phyloP scores from a whole-genome alignment of 371 early-diverging fungal genomes.

The Amoeboaphelidium protococcarum region DNA sequence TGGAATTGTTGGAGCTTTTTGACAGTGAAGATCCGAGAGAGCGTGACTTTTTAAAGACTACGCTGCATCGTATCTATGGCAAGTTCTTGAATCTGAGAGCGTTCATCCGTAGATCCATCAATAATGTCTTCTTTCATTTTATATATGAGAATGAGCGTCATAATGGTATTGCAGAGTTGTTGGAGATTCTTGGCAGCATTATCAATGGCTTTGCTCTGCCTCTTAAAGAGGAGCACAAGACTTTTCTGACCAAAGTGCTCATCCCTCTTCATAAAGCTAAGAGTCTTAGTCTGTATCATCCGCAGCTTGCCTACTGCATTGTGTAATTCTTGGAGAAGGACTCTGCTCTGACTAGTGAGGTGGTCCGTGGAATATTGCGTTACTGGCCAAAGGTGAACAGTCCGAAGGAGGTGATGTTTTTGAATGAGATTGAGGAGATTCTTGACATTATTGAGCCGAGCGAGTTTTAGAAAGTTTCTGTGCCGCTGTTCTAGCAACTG shows the following conservation, averaged over 20 bases:
- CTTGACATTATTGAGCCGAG: constrained; percentile 64
- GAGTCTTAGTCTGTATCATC: constrained; percentile 62
- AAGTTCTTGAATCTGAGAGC: constrained; percentile 82
- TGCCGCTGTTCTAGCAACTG: constrained; percentile 65
- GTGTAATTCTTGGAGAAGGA: constrained; percentile 95
- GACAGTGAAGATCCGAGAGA: constrained; percentile 93
- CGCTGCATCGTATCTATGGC: constrained; percentile 84
- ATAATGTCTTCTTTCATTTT: constrained; percentile 85
- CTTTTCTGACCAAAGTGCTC: constrained; percentile 61
- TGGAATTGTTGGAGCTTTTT: constrained; percentile 65
- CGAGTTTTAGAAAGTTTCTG: constrained; percentile 59
- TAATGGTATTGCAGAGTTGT: constrained; percentile 85
- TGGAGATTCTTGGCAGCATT: constrained; percentile 91
- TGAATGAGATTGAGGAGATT: constrained; percentile 87
- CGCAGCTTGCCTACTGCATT: constrained; percentile 85
- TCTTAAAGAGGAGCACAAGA: constrained; percentile 87
- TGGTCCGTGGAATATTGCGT: constrained; percentile 51
- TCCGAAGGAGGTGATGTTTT: constrained; percentile 90
- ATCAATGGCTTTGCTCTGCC: constrained; percentile 95
- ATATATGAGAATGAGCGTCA: constrained; percentile 83
- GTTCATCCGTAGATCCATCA: constrained; percentile 80
- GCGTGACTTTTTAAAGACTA: constrained; percentile 87
- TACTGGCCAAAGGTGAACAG: constrained; percentile 95
- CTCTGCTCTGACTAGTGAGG: constrained; percentile 56
- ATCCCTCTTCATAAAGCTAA: constrained; percentile 82